phyloP scores from a whole-genome alignment of 768 basidiomycete species.

The Pulveroboletus sp. region DNA sequence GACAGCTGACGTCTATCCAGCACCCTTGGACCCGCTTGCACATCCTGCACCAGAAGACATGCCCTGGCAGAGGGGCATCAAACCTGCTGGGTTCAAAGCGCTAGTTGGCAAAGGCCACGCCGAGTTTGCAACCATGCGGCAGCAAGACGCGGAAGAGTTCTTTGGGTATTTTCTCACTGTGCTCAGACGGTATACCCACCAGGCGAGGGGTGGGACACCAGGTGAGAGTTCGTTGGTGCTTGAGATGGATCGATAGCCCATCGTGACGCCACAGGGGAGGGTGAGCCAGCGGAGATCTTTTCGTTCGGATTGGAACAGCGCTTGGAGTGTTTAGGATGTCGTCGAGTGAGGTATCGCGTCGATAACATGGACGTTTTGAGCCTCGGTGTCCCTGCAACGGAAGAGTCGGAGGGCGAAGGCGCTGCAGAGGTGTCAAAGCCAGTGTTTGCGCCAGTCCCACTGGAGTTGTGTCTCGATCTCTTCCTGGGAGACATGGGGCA shows the following conservation, averaged over 20 bases:
- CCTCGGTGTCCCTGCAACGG: slow-evolving; percentile 69
- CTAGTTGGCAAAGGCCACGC: slow-evolving; percentile 89
- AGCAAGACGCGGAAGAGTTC: slow-evolving; percentile 97
- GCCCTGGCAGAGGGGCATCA: slow-evolving; percentile 68
- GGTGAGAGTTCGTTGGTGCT: slow-evolving; percentile 12
- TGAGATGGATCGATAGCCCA: not conserved
- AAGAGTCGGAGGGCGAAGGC: slow-evolving; percentile 7
- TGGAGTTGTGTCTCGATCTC: slow-evolving; percentile 58
- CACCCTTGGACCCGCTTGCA: slow-evolving; percentile 30
- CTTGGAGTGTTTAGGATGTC: slow-evolving; percentile 75
- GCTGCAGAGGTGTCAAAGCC: slow-evolving; percentile 36
- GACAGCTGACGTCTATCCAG: slow-evolving; percentile 12
- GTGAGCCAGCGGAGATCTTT: slow-evolving; percentile 74
- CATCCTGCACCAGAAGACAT: slow-evolving; percentile 24
- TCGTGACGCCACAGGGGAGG: slow-evolving; percentile 1
- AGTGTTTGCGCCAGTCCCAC: slow-evolving; percentile 55
- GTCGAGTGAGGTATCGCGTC: slow-evolving; percentile 74
- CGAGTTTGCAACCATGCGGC: slow-evolving; percentile 94
- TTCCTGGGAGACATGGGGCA: slow-evolving; percentile 40
- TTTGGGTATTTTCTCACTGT: slow-evolving; percentile 73
- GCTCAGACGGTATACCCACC: slow-evolving; percentile 62
- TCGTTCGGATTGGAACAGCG: slow-evolving; percentile 83
- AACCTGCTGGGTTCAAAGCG: slow-evolving; percentile 79
- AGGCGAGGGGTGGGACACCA: slow-evolving; percentile 36
- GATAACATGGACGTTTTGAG: slow-evolving; percentile 77